Base-by-base conservation (phyloP, 2,329 filamentous ascomycete genomes). In the Fusarium sp. region DNA sequence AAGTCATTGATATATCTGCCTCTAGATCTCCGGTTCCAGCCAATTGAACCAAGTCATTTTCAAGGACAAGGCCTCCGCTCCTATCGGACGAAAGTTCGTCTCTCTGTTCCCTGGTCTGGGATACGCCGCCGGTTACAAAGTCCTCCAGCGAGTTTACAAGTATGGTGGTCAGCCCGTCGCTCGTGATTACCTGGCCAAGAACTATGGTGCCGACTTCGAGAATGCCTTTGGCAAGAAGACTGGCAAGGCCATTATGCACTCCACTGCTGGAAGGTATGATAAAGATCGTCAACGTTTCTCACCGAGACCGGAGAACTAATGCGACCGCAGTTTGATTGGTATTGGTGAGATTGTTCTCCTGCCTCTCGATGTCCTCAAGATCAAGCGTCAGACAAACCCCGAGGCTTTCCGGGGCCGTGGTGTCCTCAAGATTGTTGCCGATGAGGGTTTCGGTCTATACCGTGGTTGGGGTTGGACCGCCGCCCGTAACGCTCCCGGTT, bases 361-460 rank as follows among this genome's bases (percentile, higher is more conserved):
- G 43, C 96, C 96, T 44, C 89, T 99, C 66, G 96, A 99, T 76
- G 95, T 99, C 41, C 88, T 99, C 70, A 99, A 99, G 89, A 99
- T 99, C 85, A 99, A 99, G 89, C 91, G 96, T 77, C 96, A 99
- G 85, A 99, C 96, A 74, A 99, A 99, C 86, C 96, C 96, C 43
- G 96, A 98, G 79, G 94, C 96, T 38, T 99, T 99, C 90, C 90
- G 94, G 74, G 95, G 95, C 75, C 92, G 96, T 77, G 96, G 96
- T 68, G 87, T 99, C 65, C 84, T 98, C 79, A 91, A 88, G 82
- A 98, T 99, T 72, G 88, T 99, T 67, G 88, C 89, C 63, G 96
- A 99, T 78, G 96, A 99, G 82, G 96, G 96, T 38, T 97, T 98
- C 77, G 94, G 94, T 52, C 84, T 99, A 54, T 99, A 99, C 85